Evolutionary conservation across 768 basidiomycete species (phyloP).

Genomic region (Suillus subalutaceus): DNA sequence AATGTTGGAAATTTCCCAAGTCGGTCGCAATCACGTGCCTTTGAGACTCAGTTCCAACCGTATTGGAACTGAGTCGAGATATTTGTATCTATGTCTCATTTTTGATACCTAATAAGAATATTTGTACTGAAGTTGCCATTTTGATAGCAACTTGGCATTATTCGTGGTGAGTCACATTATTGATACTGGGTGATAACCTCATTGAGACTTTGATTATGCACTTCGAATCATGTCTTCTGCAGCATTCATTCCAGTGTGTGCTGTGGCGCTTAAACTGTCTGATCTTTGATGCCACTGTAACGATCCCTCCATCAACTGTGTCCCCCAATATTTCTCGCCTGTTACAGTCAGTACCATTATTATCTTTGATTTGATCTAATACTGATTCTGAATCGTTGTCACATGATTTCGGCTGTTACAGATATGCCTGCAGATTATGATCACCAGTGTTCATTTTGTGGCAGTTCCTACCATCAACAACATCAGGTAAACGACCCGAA

Average conservation of each 20-base stretch:
- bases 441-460: not conserved
- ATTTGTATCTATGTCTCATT: not conserved
- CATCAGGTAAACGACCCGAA: too few species aligned
- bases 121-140: not conserved
- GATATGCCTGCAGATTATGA: not conserved
- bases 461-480: not conserved
- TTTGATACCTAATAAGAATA: not conserved
- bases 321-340: not conserved
- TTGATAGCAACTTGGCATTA: not conserved
- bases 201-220: too few species aligned
- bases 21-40: not conserved
- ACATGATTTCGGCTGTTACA: too few species aligned
- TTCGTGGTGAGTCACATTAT: not conserved
- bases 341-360: not conserved
- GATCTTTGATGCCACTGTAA: not conserved
- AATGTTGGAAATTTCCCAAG: constrained; percentile 3
- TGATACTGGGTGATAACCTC: not conserved
- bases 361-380: too few species aligned
- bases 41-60: not conserved
- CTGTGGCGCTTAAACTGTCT: not conserved
- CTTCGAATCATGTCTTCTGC: too few species aligned
- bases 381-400: too few species aligned
- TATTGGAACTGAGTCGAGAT: not conserved
- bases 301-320: not conserved
- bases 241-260: not conserved